phyloP scores from a whole-genome alignment of 208 protist species.

The Leptomonas pyrrhocoris region DNA sequence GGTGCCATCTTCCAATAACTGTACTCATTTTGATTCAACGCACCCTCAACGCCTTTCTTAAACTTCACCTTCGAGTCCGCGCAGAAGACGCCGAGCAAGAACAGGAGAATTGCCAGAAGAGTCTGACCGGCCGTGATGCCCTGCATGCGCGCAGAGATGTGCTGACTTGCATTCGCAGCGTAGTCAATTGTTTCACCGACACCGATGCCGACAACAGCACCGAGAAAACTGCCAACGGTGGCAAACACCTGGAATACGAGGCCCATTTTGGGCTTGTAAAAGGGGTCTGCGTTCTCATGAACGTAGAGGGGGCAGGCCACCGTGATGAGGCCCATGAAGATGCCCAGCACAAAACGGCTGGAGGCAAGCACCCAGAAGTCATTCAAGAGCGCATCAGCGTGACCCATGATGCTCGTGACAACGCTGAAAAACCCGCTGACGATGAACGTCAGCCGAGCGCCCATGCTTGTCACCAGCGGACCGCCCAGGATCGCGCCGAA shows the following conservation, averaged over 20 bases:
- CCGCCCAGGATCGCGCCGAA: slow-evolving; percentile 52
- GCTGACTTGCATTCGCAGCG: slow-evolving; percentile 24
- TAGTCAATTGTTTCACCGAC: slow-evolving; percentile 32
- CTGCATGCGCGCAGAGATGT: slow-evolving; percentile 44
- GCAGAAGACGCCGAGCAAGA: slow-evolving; percentile 24
- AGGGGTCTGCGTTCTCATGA: slow-evolving; percentile 39
- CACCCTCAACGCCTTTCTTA: slow-evolving; percentile 1
- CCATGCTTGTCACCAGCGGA: slow-evolving; percentile 33
- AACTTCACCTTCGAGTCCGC: slow-evolving; percentile 22
- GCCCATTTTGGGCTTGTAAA: slow-evolving; percentile 32
- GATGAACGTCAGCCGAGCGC: slow-evolving; percentile 46
- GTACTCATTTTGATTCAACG: slow-evolving; percentile 9
- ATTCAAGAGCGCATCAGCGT: slow-evolving; percentile 31
- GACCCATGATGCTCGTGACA: slow-evolving; percentile 37
- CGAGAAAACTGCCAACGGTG: slow-evolving; percentile 55
- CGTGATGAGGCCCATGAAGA: slow-evolving; percentile 42
- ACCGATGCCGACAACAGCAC: slow-evolving; percentile 39
- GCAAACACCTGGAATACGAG: slow-evolving; percentile 55
- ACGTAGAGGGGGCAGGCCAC: slow-evolving; percentile 60
- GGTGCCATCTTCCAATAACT: slow-evolving; percentile 35
- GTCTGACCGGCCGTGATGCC: slow-evolving; percentile 44
- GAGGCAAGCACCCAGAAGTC: slow-evolving; percentile 53
- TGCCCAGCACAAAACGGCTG: slow-evolving; percentile 57
- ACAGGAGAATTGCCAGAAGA: slow-evolving; percentile 30
- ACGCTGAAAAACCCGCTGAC: slow-evolving; percentile 42